These are phyloP conservation scores for Scedosporium minutisporum DNA, from an alignment of 2,329 filamentous ascomycete species.

Conservation along the genomic window DNA sequence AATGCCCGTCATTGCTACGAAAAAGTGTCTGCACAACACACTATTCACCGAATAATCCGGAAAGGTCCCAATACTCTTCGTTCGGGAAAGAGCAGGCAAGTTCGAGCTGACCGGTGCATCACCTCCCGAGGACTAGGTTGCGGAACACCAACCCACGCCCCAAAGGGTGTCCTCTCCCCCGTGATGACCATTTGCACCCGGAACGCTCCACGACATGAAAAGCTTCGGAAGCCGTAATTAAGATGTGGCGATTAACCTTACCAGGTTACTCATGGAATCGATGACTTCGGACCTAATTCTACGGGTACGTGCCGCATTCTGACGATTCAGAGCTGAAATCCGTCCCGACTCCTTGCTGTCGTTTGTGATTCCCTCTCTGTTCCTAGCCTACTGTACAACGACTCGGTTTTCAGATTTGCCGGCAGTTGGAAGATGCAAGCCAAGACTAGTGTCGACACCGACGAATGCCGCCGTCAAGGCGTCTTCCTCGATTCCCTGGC, in stretches of 20 bases:
- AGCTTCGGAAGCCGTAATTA: not conserved
- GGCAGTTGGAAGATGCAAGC: not conserved
- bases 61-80: too few species aligned
- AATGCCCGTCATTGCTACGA: too few species aligned
- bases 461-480: not conserved
- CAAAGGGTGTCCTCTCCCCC: too few species aligned
- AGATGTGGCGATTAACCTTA: not conserved
- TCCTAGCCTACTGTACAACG: not conserved
- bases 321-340: not conserved
- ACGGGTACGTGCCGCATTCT: not conserved
- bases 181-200: not conserved
- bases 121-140: too few species aligned
- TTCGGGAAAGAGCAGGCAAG: too few species aligned
- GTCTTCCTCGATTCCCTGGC: not conserved
- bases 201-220: not conserved
- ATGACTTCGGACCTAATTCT: not conserved
- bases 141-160: too few species aligned
- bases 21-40: too few species aligned
- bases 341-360: not conserved
- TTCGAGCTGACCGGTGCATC: too few species aligned
- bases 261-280: not conserved
- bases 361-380: not conserved
- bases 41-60: too few species aligned
- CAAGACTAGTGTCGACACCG: not conserved
- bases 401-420: not conserved